Conservation (phyloP, 208 protist genomes). For the Lotmaria passim region DNA sequence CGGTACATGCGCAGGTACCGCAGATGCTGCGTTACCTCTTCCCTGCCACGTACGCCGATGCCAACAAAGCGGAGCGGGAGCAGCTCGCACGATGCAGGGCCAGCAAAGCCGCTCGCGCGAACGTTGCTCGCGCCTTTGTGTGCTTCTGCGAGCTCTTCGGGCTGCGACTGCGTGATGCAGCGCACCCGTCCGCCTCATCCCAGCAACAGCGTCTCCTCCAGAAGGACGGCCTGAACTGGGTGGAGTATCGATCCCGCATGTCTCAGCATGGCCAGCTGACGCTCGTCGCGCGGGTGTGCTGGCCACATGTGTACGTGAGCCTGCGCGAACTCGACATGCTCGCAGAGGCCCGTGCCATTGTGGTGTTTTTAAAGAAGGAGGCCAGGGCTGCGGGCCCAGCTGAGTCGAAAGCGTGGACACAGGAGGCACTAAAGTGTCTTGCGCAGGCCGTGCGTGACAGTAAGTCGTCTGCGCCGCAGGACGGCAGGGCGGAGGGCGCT, state of each 20-base stretch:
- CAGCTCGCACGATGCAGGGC: constrained; percentile 40
- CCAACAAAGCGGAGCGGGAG: constrained; percentile 10
- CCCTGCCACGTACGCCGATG: constrained; percentile 23
- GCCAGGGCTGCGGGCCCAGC: not conserved
- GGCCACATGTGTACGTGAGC: constrained; percentile 57
- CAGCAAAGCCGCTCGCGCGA: constrained; percentile 30
- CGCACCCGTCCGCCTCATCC: not conserved
- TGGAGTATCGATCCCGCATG: constrained; percentile 52
- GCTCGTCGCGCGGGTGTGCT: constrained; percentile 39
- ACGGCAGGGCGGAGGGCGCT: not conserved
- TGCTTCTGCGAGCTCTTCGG: constrained; percentile 85
- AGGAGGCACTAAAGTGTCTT: constrained; percentile 21
- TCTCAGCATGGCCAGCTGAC: constrained; percentile 36
- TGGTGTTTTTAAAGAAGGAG: constrained; percentile 57
- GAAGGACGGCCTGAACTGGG: constrained; percentile 76
- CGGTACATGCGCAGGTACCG: constrained; percentile 22
- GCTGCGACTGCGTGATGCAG: constrained; percentile 42
- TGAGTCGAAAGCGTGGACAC: constrained; percentile 14
- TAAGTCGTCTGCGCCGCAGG: not conserved
- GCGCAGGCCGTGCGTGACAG: constrained; percentile 13
- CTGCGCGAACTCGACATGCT: constrained; percentile 46
- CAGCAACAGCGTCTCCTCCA: constrained; percentile 29
- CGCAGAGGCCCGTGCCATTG: constrained; percentile 45
- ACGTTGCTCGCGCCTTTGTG: constrained; percentile 56
- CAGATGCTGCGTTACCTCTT: constrained; percentile 48